Evolutionary conservation across 257 asterid genomes (phyloP).

Genomic region (Jacaranda copaia): DNA sequence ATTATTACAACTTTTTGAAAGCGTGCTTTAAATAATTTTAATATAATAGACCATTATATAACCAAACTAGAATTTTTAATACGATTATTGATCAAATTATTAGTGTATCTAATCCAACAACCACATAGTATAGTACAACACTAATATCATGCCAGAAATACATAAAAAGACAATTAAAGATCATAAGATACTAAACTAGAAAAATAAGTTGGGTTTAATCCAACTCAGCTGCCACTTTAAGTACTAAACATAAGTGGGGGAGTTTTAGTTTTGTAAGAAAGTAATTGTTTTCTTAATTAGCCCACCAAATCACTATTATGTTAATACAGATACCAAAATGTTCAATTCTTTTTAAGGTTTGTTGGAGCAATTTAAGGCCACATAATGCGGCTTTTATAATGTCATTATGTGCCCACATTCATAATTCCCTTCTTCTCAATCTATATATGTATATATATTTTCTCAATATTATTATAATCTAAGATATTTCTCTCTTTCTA

Average conservation of each 20-base stretch:
- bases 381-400: conserved; percentile 6
- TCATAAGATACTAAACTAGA: too few relatives aligned
- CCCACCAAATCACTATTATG: not conserved
- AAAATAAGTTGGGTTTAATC: not conserved
- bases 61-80: too few relatives aligned
- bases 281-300: not conserved
- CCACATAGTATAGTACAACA: too few relatives aligned
- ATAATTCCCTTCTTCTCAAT: not conserved
- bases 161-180: not conserved
- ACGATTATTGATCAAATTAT: not conserved
- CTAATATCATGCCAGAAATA: not conserved
- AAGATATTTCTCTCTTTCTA: conserved; percentile 28
- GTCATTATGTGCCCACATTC: conserved; percentile 19
- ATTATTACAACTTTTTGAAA: too few relatives aligned
- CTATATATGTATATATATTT: not conserved
- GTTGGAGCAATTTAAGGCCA: not conserved
- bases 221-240: conserved; percentile 29
- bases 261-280: too few relatives aligned
- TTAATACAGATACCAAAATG: not conserved
- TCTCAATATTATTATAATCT: not conserved
- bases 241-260: not conserved
- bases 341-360: not conserved
- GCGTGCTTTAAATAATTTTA: too few relatives aligned
- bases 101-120: not conserved
- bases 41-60: not conserved